Conservation (phyloP, 371 early-diverging fungal genomes). For the Mucor circinelloides region DNA sequence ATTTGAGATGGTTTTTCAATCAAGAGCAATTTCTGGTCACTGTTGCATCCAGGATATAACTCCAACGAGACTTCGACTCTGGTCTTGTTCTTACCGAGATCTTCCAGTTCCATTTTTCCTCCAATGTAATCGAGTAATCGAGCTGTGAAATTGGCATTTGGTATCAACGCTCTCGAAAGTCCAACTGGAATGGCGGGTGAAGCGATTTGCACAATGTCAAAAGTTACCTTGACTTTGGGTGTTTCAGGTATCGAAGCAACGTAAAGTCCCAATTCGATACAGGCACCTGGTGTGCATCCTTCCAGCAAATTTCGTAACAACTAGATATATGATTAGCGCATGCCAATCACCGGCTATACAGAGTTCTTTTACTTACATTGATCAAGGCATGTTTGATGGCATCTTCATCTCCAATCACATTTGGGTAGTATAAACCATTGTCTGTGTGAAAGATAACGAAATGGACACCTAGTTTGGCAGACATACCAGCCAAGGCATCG, state of each 20-base stretch:
- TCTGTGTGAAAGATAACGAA: slow-evolving; percentile 65
- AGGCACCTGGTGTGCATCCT: slow-evolving; percentile 62
- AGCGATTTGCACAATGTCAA: slow-evolving; percentile 56
- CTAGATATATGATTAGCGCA: slow-evolving; percentile 28
- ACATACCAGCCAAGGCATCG: slow-evolving; percentile 65
- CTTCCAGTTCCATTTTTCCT: slow-evolving; percentile 44
- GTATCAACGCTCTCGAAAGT: slow-evolving; percentile 28
- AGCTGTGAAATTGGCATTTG: slow-evolving; percentile 54
- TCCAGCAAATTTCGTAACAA: slow-evolving; percentile 60
- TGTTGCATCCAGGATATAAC: slow-evolving; percentile 30
- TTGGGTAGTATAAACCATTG: slow-evolving; percentile 54
- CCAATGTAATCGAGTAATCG: slow-evolving; percentile 55
- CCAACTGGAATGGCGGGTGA: slow-evolving; percentile 44
- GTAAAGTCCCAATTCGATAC: slow-evolving; percentile 61
- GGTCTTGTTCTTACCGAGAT: slow-evolving; percentile 38
- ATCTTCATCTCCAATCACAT: slow-evolving; percentile 62
- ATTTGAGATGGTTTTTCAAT: slow-evolving; percentile 31
- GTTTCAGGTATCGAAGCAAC: slow-evolving; percentile 24
- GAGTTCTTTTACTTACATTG: slow-evolving; percentile 51
- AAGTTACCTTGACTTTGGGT: slow-evolving; percentile 40
- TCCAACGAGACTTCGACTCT: slow-evolving; percentile 44
- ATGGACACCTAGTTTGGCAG: slow-evolving; percentile 59
- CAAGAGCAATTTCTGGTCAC: slow-evolving; percentile 18
- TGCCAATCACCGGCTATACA: background rate
- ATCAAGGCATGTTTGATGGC: slow-evolving; percentile 60